phyloP scores from a whole-genome alignment of 2,329 filamentous ascomycete species.

The Mycosphaerella sp. region DNA sequence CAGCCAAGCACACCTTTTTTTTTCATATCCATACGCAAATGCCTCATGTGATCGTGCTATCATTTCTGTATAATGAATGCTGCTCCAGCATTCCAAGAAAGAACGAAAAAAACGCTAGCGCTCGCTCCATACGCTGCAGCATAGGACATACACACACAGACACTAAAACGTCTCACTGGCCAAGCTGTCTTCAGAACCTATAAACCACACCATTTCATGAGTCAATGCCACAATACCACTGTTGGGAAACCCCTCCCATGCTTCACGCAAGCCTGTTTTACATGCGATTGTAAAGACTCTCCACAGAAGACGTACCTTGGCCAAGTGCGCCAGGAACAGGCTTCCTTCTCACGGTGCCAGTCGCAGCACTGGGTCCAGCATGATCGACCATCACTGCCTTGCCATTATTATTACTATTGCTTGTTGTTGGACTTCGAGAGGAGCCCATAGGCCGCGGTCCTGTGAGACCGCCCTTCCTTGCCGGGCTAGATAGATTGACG shows the following conservation, averaged over 20 bases:
- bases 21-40: background rate
- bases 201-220: background rate
- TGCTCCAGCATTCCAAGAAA: background rate
- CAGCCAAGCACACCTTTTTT: no score
- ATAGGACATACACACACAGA: background rate
- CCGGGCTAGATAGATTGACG: conserved; percentile 31
- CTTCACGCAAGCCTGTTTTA: background rate
- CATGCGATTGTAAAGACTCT: conserved; percentile 9
- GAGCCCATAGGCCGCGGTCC: conserved; percentile 44
- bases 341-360: conserved; percentile 27
- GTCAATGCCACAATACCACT: no score
- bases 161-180: conserved; percentile 23
- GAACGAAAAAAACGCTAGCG: background rate
- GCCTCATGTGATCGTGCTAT: background rate
- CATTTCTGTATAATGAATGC: background rate
- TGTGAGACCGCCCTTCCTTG: conserved; percentile 40
- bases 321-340: conserved; percentile 22
- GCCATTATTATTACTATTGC: no score
- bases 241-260: background rate
- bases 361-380: conserved; percentile 1
- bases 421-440: conserved; percentile 6
- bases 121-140: conserved; percentile 1
- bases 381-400: conserved; percentile 9
- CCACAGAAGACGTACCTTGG: conserved; percentile 19
- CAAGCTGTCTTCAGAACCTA: conserved; percentile 21